A percentile compares a stretch with the other conserved stretches of the same genome.
These are phyloP conservation scores for Ustilago sp. DNA, from an alignment of 1,284 basidiomycete genomes.

Conservation along the genomic window DNA sequence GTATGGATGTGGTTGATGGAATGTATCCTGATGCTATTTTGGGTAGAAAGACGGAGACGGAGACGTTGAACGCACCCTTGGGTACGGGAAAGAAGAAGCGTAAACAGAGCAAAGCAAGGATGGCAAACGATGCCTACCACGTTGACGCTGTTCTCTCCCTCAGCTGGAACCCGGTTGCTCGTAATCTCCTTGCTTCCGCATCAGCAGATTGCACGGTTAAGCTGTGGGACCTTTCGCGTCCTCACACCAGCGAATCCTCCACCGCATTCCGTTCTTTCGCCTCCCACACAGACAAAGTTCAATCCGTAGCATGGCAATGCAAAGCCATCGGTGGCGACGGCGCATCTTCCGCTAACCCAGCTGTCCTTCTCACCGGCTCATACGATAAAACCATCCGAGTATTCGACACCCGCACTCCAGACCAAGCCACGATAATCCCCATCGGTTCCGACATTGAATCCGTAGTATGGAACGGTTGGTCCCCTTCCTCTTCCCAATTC, in stretches of 20 bases:
- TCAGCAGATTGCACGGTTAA: conserved; percentile 96
- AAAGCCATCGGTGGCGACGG: conserved; percentile 36
- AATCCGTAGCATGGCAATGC: conserved; percentile 92
- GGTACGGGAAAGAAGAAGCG: conserved; percentile 74
- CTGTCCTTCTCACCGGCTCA: conserved; percentile 88
- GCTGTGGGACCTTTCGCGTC: conserved; percentile 90
- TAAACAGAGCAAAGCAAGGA: conserved; percentile 83
- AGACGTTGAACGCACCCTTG: conserved; percentile 51
- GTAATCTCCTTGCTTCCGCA: conserved; percentile 90
- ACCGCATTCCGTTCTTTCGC: conserved; percentile 84
- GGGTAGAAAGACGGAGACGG: conserved; percentile 77
- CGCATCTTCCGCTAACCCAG: conserved; percentile 74
- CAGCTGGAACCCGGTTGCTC: conserved; percentile 89
- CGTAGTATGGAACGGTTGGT: conserved; percentile 95
- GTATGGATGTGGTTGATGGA: conserved; percentile 89
- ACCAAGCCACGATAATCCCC: conserved; percentile 79
- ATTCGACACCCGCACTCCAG: conserved; percentile 89
- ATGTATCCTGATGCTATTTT: conserved; percentile 94
- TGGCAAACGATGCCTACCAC: conserved; percentile 79
- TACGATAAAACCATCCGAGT: conserved; percentile 93
- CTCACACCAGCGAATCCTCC: conserved; percentile 72
- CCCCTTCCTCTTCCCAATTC: conserved; percentile 81
- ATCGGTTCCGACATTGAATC: conserved; percentile 93
- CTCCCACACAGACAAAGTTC: conserved; percentile 92
- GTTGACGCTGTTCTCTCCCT: conserved; percentile 92